Evolutionary conservation across 495 filamentous ascomycete species (phyloP).

Genomic region (Aspergillus haitiensis): DNA sequence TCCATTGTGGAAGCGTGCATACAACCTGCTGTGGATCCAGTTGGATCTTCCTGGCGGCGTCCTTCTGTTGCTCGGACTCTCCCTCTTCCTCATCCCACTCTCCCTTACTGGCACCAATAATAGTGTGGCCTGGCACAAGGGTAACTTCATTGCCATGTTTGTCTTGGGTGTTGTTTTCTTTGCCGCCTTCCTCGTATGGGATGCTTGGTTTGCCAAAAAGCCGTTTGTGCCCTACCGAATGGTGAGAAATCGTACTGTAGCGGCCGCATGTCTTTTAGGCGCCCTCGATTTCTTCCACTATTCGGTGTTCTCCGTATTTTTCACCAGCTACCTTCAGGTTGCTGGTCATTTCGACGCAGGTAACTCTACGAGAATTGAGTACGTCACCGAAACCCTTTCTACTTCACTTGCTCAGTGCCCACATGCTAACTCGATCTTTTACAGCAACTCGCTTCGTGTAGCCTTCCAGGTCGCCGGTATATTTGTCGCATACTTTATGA

Average conservation of each 20-base stretch:
- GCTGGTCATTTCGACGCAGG: conserved; percentile 25
- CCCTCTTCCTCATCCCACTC: conserved; percentile 27
- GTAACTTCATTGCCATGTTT: conserved; percentile 66
- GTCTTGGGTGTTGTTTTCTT: conserved; percentile 61
- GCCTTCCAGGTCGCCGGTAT: conserved; percentile 30
- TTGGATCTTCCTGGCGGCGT: conserved; percentile 25
- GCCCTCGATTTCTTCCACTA: conserved; percentile 31
- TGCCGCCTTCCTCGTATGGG: conserved; percentile 51
- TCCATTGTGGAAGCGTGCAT: conserved; percentile 20
- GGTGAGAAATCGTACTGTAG: conserved; percentile 63
- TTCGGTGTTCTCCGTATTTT: conserved; percentile 30
- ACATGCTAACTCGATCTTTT: neutral
- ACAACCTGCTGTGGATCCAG: conserved; percentile 27
- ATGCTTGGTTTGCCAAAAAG: conserved; percentile 62
- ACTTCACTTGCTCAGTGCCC: neutral
- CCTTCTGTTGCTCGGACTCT: conserved; percentile 25
- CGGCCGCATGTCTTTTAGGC: conserved; percentile 34
- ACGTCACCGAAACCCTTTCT: conserved; percentile 1
- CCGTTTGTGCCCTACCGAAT: conserved; percentile 72
- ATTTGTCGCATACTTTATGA: conserved; percentile 29
- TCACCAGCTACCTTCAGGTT: conserved; percentile 31
- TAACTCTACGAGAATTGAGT: conserved; percentile 29
- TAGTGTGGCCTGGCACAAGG: conserved; percentile 55
- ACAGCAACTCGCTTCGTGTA: conserved; percentile 29
- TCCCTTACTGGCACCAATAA: conserved; percentile 27